Evolutionary conservation across 345 rosid species (phyloP).

Genomic region (Chamaenerion angustifolium): DNA sequence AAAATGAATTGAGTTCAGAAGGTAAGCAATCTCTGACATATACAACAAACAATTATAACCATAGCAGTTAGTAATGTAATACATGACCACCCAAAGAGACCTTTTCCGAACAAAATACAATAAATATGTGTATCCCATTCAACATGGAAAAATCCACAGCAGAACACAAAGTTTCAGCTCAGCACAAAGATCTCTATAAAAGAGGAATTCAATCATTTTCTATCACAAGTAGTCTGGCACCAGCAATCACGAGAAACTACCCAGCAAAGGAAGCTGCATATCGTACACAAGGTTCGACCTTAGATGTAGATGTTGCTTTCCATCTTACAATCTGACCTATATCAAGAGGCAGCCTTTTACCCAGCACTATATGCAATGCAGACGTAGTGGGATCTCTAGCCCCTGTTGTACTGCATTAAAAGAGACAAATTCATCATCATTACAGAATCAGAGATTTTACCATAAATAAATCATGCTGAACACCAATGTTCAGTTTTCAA

Average conservation of each 20-base stretch:
- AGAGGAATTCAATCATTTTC: not conserved
- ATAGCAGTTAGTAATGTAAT: too few relatives aligned
- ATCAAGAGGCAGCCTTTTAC: constrained; percentile 67
- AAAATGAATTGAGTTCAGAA: not conserved
- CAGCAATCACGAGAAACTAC: constrained; percentile 32
- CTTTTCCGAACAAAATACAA: too few relatives aligned
- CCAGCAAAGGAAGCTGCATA: constrained; percentile 98
- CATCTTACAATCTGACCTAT: constrained; percentile 93
- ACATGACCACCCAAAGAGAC: too few relatives aligned
- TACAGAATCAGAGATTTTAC: not conserved
- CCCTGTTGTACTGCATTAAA: constrained; percentile 71
- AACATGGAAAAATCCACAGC: too few relatives aligned
- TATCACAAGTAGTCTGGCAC: constrained; percentile 5
- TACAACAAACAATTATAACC: not conserved
- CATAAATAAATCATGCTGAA: too few relatives aligned
- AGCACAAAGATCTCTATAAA: not conserved
- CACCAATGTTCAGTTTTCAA: too few relatives aligned
- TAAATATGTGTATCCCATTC: too few relatives aligned
- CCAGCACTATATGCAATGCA: constrained; percentile 74
- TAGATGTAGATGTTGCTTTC: constrained; percentile 47
- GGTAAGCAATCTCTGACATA: not conserved
- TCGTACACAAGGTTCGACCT: constrained; percentile 65
- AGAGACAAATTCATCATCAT: not conserved
- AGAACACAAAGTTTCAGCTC: too few relatives aligned
- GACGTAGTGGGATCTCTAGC: constrained; percentile 90